Percentiles rank a stretch among this genome's conserved stretches.
Evolutionary conservation across 345 rosid species (phyloP).

Genomic region (Eutrema japonicum): DNA sequence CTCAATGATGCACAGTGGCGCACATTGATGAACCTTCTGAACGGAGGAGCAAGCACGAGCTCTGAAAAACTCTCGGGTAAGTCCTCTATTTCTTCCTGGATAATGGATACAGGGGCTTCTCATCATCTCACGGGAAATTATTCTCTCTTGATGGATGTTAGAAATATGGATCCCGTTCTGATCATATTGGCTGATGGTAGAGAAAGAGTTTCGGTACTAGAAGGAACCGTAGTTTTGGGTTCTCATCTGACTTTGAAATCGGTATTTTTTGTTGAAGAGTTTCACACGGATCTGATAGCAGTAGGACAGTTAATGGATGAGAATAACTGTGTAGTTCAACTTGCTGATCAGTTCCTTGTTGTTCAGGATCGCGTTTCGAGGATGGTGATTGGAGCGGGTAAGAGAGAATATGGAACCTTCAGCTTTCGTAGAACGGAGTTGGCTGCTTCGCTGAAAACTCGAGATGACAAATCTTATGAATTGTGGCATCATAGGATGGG

Average conservation of each 20-base stretch:
- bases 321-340: not conserved
- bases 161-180: not conserved
- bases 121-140: too few species aligned
- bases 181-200: not conserved
- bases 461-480: too few species aligned
- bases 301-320: not conserved
- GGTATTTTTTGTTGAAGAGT: not conserved
- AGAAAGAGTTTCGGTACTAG: not conserved
- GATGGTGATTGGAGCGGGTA: not conserved
- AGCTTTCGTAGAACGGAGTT: not conserved
- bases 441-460: not conserved
- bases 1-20: not conserved
- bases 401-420: not conserved
- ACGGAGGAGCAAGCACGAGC: not conserved
- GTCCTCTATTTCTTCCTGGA: too few species aligned
- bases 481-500: too few species aligned
- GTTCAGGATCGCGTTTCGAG: not conserved
- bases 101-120: too few species aligned
- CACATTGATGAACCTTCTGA: accelerated
- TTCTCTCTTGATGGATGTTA: too few species aligned
- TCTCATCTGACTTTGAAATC: not conserved
- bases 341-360: not conserved
- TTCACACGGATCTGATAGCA: not conserved
- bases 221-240: not conserved
- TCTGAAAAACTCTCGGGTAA: too few species aligned